These are phyloP conservation scores for Drechslerella coelobrocha DNA, from an alignment of 2,329 filamentous ascomycete species.

Conservation along the genomic window DNA sequence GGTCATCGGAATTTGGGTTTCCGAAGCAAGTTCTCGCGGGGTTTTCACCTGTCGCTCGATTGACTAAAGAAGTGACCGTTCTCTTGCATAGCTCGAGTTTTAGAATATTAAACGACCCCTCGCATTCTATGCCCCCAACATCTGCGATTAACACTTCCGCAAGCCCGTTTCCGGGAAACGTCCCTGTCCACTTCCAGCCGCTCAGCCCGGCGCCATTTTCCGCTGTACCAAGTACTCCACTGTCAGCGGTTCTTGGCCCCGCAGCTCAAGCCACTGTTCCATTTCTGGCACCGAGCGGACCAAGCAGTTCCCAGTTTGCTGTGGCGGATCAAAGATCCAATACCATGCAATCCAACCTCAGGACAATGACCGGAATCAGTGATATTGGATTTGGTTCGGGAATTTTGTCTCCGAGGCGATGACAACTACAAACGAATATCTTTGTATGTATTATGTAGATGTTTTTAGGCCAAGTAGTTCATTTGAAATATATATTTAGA, in stretches of 20 bases:
- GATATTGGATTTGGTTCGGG: slow-evolving; percentile 31
- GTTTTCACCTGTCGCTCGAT: slow-evolving; percentile 53
- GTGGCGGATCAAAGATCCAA: slow-evolving; percentile 32
- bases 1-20: slow-evolving; percentile 54
- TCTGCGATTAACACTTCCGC: slow-evolving; percentile 15
- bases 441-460: no score
- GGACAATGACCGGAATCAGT: slow-evolving; percentile 44
- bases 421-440: neutral
- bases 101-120: slow-evolving; percentile 51
- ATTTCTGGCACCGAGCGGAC: slow-evolving; percentile 28
- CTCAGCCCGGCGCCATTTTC: slow-evolving; percentile 53
- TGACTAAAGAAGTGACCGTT: slow-evolving; percentile 55
- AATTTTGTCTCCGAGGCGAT: slow-evolving; percentile 37
- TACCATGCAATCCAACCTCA: slow-evolving; percentile 38
- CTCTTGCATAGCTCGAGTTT: slow-evolving; percentile 54
- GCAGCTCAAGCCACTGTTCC: slow-evolving; percentile 55
- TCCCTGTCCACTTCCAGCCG: slow-evolving; percentile 50
- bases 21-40: slow-evolving; percentile 53
- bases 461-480: no score
- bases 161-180: slow-evolving; percentile 22
- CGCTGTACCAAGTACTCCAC: slow-evolving; percentile 52
- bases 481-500: no score
- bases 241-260: slow-evolving; percentile 54
- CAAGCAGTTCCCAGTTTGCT: slow-evolving; percentile 2
- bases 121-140: slow-evolving; percentile 21